Base-by-base conservation (phyloP, 768 basidiomycete species). In the Sutorius australiensis region DNA sequence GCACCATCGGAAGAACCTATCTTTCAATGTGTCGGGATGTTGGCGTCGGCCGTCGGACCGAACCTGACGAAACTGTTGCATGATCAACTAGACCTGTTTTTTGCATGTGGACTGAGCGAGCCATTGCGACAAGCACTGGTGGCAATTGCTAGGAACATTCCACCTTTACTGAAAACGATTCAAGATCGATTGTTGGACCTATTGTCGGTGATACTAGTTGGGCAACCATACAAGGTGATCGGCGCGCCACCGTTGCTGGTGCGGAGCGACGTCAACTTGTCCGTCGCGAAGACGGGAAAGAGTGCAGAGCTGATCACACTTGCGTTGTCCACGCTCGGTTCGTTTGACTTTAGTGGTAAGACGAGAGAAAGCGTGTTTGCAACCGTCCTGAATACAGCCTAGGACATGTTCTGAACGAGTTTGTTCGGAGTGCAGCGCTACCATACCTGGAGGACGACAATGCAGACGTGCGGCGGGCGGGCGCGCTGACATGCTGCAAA, bases 21-120 rank as follows among this genome's bases (percentile, higher is more conserved):
- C 53, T 98, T 99, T 65, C 92, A 98, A 77, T 98, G 97, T 70
- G 82, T 99, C 54, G 92, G 92, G 34, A 95, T 98, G 93, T 76
- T 99, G 39, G 92, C 95, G 1, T 82, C 85, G 2, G 92, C 97
- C 9, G 94, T 99, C 31, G 97, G 97, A 0, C 94, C 94, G 3
- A 95, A 94, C 68, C 75, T 99, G 43, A 98, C 97, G 0, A 94
- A 95, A 65, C 78, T 95, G 42, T 78, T 99, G 52, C 97, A 98
- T 69, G 97, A 98, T 64, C 89, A 98, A 60, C 81, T 99, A 31
- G 95, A 98, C 67, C 75, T 97, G 38, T 98, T 99, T 90, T 89
- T 98, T 65, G 88, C 86, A 0, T 95, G 89, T 65, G 95, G 94
- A 3, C 72, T 99, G 56, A 95, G 90, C 64, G 93, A 95, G 57